These are phyloP conservation scores for Globisporangium spinosum DNA, from an alignment of 352 stramenopile species.

Conservation along the genomic window DNA sequence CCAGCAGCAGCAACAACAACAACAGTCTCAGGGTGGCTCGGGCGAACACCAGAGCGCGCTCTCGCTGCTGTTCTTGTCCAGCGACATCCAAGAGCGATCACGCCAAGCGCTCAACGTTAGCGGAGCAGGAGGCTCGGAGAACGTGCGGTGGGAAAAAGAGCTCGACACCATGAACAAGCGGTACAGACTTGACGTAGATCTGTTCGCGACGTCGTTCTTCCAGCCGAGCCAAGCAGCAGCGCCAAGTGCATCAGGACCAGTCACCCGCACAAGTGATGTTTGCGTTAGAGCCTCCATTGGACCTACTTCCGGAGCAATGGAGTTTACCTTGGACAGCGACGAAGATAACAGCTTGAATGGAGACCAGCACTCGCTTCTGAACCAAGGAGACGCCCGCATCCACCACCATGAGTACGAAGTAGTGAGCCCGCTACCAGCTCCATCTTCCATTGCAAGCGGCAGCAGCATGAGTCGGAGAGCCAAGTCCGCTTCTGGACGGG, in stretches of 20 bases:
- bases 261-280: too few species aligned
- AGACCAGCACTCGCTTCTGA: background rate
- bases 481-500: background rate
- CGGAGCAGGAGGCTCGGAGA: background rate
- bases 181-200: slow-evolving; percentile 33
- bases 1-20: slow-evolving; percentile 31
- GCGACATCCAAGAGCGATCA: slow-evolving; percentile 38
- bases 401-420: slow-evolving; percentile 7
- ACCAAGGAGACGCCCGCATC: background rate
- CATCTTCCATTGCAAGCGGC: slow-evolving; percentile 1
- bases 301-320: background rate
- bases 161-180: slow-evolving; percentile 55
- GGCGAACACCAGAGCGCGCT: slow-evolving; percentile 6
- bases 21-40: slow-evolving; percentile 11
- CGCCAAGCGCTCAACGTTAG: background rate
- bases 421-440: background rate
- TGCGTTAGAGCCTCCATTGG: background rate
- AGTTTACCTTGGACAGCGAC: slow-evolving; percentile 11
- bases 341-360: background rate
- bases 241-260: background rate
- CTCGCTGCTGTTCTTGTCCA: slow-evolving; percentile 37
- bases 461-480: slow-evolving; percentile 5
- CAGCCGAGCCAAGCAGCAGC: slow-evolving; percentile 13
- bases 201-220: slow-evolving; percentile 31
- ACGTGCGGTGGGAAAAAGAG: slow-evolving; percentile 38